These are phyloP conservation scores for Endoconidiophora polonica DNA, from an alignment of 2,329 filamentous ascomycete genomes.

Conservation along the genomic window DNA sequence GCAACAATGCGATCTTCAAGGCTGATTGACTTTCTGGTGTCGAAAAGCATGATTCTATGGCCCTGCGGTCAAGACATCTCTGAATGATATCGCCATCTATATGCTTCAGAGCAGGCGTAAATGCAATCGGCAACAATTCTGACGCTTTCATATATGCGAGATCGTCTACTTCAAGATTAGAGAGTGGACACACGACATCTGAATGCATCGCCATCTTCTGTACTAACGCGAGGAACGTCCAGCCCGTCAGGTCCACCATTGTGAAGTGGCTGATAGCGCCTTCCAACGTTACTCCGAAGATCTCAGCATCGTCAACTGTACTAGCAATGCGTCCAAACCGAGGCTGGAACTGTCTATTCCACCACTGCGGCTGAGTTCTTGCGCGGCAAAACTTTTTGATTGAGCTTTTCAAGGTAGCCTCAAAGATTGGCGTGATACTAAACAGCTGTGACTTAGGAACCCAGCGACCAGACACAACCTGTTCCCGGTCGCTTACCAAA, in stretches of 20 bases:
- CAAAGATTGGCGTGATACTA: constrained; percentile 33
- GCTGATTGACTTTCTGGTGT: constrained; percentile 3
- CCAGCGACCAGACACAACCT: constrained; percentile 34
- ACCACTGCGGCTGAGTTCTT: constrained; percentile 36
- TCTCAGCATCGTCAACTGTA: constrained; percentile 29
- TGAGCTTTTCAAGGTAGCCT: constrained; percentile 37
- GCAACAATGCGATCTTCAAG: too few species aligned
- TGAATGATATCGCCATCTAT: constrained; percentile 50
- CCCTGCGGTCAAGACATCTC: constrained; percentile 31
- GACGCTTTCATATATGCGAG: background rate
- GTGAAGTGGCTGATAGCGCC: constrained; percentile 55
- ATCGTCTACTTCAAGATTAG: background rate
- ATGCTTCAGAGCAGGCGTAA: constrained; percentile 36
- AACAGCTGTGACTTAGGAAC: constrained; percentile 26
- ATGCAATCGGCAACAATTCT: constrained; percentile 16
- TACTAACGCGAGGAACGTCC: constrained; percentile 54
- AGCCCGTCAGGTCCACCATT: constrained; percentile 43
- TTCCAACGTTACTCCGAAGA: constrained; percentile 51
- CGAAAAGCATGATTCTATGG: constrained; percentile 27
- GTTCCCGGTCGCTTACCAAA: constrained; percentile 31
- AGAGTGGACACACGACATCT: constrained; percentile 8
- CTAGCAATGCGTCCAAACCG: constrained; percentile 28
- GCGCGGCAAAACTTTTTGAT: constrained; percentile 39
- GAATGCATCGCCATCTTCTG: constrained; percentile 43
- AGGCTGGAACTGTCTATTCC: constrained; percentile 19